Evolutionary conservation across 768 basidiomycete species (phyloP), one percentile per base, ranked within the genome.

Genomic region (Mycena latifolia): DNA sequence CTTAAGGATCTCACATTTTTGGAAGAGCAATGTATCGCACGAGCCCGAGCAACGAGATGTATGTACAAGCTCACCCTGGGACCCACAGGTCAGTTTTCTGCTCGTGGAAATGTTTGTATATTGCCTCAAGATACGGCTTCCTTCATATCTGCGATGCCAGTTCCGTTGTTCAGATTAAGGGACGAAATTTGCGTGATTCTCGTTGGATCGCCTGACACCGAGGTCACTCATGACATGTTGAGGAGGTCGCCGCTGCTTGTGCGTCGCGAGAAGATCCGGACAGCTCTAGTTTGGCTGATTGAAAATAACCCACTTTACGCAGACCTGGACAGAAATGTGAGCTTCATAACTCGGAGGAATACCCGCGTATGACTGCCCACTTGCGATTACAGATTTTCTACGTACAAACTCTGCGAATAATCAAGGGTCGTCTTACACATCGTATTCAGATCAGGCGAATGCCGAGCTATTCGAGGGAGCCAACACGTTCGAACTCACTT

Each of bases 161-260:
- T 60, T 2, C 70, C 72, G 2, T 31, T 73, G 15, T 55, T 20
- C 47, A 15, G 33, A 20, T 31, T 73, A 2, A 39, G 39, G 28
- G 71, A 68, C 33, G 71, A 71, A 46, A 68, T 73, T n/a, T 72
- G 55, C 67, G 62, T 73, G 2, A 67, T 73, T 50, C 61, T 73
- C 15, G 72, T 73, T 39, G 67, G 69, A 10, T 72, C 72, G 15
- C 51, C 71, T 22, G 61, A 61, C 37, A 65, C 62, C 12, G 60
- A 65, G 18, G 55, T 72, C 15, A 70, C 65, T 20, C 28, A 29
- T 25, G 69, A 63, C n/a, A 61, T 63, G 51, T 46, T 72, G 1
- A 22, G 22, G 31, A 70, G 55, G 25, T 51, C 68, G 2, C 72
- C 71, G 1, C 56, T 73, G 6, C 59, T 69, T 12, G 71, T 67